phyloP scores from a whole-genome alignment of 2,329 filamentous ascomycete species.

The Phialophora expanda region DNA sequence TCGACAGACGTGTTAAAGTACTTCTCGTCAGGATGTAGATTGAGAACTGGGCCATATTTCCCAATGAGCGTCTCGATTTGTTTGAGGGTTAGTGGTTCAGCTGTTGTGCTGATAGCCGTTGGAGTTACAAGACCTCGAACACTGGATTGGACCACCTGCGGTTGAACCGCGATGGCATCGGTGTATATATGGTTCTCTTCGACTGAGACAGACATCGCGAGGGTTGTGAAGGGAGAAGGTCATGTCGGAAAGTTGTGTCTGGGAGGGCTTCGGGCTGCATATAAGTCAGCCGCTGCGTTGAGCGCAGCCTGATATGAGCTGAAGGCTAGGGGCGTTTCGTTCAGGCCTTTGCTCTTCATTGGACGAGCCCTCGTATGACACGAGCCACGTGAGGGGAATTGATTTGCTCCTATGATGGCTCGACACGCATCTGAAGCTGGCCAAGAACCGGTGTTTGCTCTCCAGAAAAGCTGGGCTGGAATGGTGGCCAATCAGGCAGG shows the following conservation, averaged over 20 bases:
- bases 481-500: neutral
- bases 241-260: neutral
- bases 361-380: neutral
- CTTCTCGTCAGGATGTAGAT: slow-evolving; percentile 23
- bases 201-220: slow-evolving; percentile 5
- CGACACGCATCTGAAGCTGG: neutral
- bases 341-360: neutral
- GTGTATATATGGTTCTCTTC: slow-evolving; percentile 18
- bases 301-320: slow-evolving; percentile 9
- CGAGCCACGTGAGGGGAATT: neutral
- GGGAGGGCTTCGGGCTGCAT: slow-evolving; percentile 1
- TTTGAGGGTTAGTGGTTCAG: slow-evolving; percentile 19
- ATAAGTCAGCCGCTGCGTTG: neutral
- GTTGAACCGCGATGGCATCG: slow-evolving; percentile 15
- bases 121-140: slow-evolving; percentile 25
- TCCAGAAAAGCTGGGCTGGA: neutral
- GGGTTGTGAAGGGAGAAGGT: neutral
- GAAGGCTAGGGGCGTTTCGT: neutral
- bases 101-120: slow-evolving; percentile 14
- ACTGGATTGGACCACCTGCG: slow-evolving; percentile 25
- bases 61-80: slow-evolving; percentile 17
- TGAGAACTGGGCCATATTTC: slow-evolving; percentile 23
- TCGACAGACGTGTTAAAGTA: slow-evolving; percentile 25
- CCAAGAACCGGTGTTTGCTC: neutral
- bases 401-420: slow-evolving; percentile 1